Base-by-base conservation (phyloP, 139 green algal species). In the Micractinium sp. region DNA sequence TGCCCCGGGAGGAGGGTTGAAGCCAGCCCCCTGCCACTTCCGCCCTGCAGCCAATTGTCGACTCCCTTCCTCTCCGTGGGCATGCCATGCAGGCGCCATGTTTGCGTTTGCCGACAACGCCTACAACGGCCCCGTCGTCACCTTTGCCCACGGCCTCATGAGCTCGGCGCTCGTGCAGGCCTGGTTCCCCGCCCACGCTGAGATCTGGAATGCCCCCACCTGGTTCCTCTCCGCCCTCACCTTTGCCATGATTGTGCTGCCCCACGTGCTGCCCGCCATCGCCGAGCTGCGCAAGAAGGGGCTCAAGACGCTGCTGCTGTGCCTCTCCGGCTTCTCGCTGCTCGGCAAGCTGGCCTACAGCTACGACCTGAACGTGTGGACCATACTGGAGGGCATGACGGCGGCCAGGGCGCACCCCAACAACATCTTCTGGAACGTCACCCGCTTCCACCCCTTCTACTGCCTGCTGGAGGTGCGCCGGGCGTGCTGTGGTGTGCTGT, bases 381-480 rank as follows among this genome's bases (percentile, higher is more conserved):
- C 56, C 16, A 36, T 87, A 4, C 63, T 87, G 82, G 77, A 78
- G 71, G 86, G 86, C 38, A 75, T 90, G 63, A 79, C 79, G 29
- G 23, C 78, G 20, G 77, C 86, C 0, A 36, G 86, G 0, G 61
- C 86, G 5, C 86, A 90, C 86, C 86, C 86, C 77, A 90, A 90
- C 77, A 56, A 80, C 47, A 47, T 90, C 77, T 73, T 90, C 27
- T 90, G 76, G 76, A 90, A 90, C 61, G 31, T 90, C 63, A 90
- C 78, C 22, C 86, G 86, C 78, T 90, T 90, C 86, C 77, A 90
- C 86, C 86, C 86, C 86, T 90, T 90, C 86, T 90, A 90, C 39
- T 81, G 77, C 60, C 61, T 90, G 61, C 15, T 90, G 36, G 86
- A 90, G 86, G 86, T 86, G 81, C 35, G n/a, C n/a, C n/a, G n/a